A percentile compares a stretch with the other conserved stretches of the same genome.
Conservation (phyloP, 441 rosid species). For the Breynia disticha region DNA sequence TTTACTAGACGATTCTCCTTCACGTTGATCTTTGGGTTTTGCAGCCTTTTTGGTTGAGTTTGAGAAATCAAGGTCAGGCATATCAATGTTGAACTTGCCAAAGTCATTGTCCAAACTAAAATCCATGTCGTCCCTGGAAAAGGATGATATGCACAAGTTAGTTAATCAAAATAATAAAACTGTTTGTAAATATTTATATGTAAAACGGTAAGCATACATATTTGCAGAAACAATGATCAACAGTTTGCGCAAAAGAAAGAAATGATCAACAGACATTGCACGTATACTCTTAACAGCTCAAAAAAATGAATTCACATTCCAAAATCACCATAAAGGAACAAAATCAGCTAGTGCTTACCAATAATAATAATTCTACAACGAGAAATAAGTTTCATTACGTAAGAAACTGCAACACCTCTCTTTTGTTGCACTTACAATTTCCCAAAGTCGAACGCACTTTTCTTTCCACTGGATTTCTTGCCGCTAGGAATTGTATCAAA, state of each 20-base stretch:
- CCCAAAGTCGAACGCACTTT: constrained; percentile 48
- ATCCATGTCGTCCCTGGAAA: constrained; percentile 75
- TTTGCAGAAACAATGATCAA: background rate
- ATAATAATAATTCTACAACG: too few species aligned
- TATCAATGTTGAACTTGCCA: constrained; percentile 67
- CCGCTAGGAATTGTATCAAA: constrained; percentile 40
- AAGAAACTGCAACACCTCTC: background rate
- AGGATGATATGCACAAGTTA: background rate
- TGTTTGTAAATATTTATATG: background rate
- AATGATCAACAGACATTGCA: background rate
- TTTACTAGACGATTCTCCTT: constrained; percentile 34
- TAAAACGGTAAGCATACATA: background rate
- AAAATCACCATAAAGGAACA: too few species aligned
- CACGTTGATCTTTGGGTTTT: constrained; percentile 41
- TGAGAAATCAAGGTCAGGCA: constrained; percentile 82
- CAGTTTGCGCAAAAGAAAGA: background rate
- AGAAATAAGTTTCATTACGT: background rate
- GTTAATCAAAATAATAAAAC: too few species aligned
- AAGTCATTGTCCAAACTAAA: constrained; percentile 72
- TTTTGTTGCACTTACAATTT: constrained; percentile 47
- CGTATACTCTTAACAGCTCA: too few species aligned
- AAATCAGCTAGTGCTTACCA: too few species aligned
- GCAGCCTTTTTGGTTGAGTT: constrained; percentile 38
- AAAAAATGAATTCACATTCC: too few species aligned
- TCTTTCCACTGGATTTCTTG: constrained; percentile 38